Base-by-base conservation (phyloP, 148 eudicot genomes). In the Limonium bicolor region DNA sequence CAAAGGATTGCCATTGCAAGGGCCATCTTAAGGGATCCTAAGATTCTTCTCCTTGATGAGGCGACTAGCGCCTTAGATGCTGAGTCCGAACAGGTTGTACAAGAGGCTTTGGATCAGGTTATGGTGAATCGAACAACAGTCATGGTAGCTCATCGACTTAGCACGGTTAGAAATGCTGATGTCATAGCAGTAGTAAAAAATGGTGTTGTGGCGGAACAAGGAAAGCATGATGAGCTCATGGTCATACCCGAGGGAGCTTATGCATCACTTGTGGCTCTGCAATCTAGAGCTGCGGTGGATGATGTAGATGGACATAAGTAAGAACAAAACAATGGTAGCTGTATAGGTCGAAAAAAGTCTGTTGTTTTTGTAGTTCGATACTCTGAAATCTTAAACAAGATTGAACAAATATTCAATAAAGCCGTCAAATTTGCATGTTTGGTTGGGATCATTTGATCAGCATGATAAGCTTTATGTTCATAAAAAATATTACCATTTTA, bases 41-140 rank as follows among this genome's bases (percentile, higher is more conserved):
- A 10, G 26, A 51, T 51, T 1, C 24, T 51, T 14, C 45, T 51
- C 1, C 27, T 51, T 3, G 55, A 51, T 28, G 55, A 36, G 29
- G 55, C 55, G 18, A 51, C 55, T 1, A 51, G 55, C 13, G 55
- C 55, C 8, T 26, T 51, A 2, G 55, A 51, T 7, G 55, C 55
- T 5, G 55, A 38, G 15, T 51, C 55, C 7, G 55, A 51, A 35
- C 17, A 25, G 34, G 39, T 24, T 4, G 55, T 51, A 12, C 55
- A 51, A 11, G 46, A 51, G 25, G 55, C 55, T 9, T 10, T 51
- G n/a, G 55, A 51, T 6, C 25, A 25, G 9, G 44, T 51, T 0
- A 51, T 51, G 55, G 55, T 51, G 44, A 24, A 25, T 3, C 10
- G 55, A n/a, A 51, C 55, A 1, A 38, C 55, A 5, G 35, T 51